phyloP scores from a whole-genome alignment of 352 stramenopile genomes.

The Phytopythium chamaehyphon region DNA sequence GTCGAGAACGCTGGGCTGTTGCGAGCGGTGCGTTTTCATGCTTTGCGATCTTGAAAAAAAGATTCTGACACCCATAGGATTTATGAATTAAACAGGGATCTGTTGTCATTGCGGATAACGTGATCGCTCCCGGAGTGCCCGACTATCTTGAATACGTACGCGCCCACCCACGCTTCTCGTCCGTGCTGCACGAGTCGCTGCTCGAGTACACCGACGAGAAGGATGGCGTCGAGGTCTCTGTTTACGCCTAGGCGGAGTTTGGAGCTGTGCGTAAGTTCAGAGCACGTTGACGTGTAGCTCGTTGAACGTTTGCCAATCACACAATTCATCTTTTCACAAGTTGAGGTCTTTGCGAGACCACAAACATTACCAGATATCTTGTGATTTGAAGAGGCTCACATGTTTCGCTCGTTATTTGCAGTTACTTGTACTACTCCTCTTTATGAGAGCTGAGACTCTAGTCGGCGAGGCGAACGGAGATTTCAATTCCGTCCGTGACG shows the following conservation, averaged over 20 bases:
- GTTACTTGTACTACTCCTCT: too few species aligned
- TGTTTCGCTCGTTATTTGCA: too few species aligned
- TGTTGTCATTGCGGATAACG: constrained; percentile 36
- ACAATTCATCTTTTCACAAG: too few species aligned
- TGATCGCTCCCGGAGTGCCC: constrained; percentile 22
- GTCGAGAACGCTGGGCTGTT: constrained; percentile 28
- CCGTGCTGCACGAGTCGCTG: constrained; percentile 30
- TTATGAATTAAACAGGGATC: constrained; percentile 21
- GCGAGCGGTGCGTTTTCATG: constrained; percentile 13
- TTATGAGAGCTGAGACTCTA: too few species aligned
- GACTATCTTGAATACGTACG: constrained; percentile 41
- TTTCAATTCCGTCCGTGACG: constrained; percentile 21
- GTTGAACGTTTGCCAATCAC: too few species aligned
- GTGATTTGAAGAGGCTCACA: too few species aligned
- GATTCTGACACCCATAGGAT: too few species aligned
- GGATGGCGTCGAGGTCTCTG: constrained; percentile 38
- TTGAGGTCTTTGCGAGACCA: too few species aligned
- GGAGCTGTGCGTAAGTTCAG: too few species aligned
- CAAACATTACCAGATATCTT: too few species aligned
- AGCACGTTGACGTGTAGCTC: too few species aligned
- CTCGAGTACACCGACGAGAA: constrained; percentile 29
- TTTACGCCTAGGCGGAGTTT: constrained; percentile 2
- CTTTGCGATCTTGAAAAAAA: background rate
- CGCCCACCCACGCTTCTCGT: constrained; percentile 20
- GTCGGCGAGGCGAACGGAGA: constrained; percentile 2